phyloP scores from a whole-genome alignment of 805 yeast species.

The Candida maltosa region DNA sequence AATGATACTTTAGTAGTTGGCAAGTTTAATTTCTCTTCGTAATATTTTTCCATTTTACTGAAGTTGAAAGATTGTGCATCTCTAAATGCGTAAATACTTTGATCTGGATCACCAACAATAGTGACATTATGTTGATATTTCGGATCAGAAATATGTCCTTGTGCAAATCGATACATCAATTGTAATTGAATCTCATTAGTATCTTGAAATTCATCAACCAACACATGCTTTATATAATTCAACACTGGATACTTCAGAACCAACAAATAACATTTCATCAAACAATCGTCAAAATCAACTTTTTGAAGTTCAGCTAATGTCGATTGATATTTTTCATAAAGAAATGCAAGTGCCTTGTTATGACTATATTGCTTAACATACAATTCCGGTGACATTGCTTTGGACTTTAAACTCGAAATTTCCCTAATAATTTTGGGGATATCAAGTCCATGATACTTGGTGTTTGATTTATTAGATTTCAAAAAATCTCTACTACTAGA shows the following conservation, averaged over 20 bases:
- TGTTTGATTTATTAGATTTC: conserved; percentile 4
- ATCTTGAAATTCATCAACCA: conserved; percentile 95
- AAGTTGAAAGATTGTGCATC: conserved; percentile 75
- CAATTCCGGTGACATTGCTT: conserved; percentile 44
- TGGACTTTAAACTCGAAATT: conserved; percentile 57
- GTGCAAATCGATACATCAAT: conserved; percentile 50
- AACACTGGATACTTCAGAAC: conserved; percentile 46
- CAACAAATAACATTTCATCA: conserved; percentile 53
- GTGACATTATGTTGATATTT: conserved; percentile 55
- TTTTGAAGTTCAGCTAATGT: conserved; percentile 39
- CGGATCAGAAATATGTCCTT: conserved; percentile 28
- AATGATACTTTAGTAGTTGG: conserved; percentile 40
- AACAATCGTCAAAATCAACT: conserved; percentile 82
- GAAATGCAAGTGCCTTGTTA: conserved; percentile 16
- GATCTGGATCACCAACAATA: conserved; percentile 96
- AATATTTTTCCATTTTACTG: conserved; percentile 45
- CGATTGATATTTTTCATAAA: conserved; percentile 55
- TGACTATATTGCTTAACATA: conserved; percentile 16
- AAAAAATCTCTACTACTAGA: conserved; percentile 8
- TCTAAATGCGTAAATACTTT: conserved; percentile 86
- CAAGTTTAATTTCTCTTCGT: conserved; percentile 18
- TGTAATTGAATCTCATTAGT: conserved; percentile 76
- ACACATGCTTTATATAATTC: conserved; percentile 57
- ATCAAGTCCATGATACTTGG: conserved; percentile 35
- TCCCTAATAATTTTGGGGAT: conserved; percentile 36